Conservation (phyloP, 2,329 filamentous ascomycete species). For the Pezicula rhizophila region DNA sequence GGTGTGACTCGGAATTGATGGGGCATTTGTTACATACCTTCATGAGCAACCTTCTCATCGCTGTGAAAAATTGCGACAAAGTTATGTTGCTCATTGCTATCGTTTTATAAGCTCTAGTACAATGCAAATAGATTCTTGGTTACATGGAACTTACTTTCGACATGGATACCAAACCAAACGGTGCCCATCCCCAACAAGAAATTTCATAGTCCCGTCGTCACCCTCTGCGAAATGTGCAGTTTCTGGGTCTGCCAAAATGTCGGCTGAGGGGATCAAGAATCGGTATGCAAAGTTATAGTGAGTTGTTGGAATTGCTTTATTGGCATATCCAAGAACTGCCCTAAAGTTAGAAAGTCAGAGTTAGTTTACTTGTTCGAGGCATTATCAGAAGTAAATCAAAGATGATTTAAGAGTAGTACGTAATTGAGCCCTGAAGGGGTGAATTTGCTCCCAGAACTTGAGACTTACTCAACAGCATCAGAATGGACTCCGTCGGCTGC, state of each 20-base stretch:
- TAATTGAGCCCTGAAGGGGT: too few relatives aligned
- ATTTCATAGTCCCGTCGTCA: constrained; percentile 19
- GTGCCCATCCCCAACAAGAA: constrained; percentile 15
- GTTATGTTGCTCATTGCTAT: constrained; percentile 8
- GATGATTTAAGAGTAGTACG: too few relatives aligned
- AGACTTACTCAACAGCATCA: constrained; percentile 6
- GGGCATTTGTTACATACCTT: constrained; percentile 1
- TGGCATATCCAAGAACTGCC: neutral
- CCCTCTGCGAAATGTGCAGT: constrained; percentile 25
- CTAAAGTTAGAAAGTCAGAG: too few relatives aligned
- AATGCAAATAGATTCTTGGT: neutral
- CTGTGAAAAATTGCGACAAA: constrained; percentile 17
- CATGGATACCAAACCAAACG: constrained; percentile 20
- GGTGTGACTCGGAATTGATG: neutral
- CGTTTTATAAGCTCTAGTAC: neutral
- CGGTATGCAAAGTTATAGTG: constrained; percentile 27
- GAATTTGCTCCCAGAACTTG: too few relatives aligned
- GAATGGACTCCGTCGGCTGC: constrained; percentile 32
- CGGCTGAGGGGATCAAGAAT: constrained; percentile 26
- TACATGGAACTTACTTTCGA: constrained; percentile 13
- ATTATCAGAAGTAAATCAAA: too few relatives aligned
- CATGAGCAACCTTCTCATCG: constrained; percentile 6
- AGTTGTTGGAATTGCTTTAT: constrained; percentile 5
- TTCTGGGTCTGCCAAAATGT: constrained; percentile 24
- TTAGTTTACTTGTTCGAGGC: too few relatives aligned